phyloP scores from a whole-genome alignment of 1,139 yeast species.

The Scheffersomyces titani region DNA sequence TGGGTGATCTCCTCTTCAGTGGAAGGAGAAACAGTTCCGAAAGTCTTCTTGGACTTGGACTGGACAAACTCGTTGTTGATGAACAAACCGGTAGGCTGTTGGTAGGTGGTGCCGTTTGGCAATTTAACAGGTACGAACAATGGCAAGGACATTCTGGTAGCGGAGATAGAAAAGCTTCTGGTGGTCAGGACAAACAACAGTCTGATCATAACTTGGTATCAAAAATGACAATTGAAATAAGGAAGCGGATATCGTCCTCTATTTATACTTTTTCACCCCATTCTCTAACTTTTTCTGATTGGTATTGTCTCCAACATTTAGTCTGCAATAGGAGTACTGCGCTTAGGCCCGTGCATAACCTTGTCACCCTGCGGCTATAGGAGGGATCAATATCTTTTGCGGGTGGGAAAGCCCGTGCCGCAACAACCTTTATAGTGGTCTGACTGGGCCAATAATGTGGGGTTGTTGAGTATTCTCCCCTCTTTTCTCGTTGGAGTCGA shows the following conservation, averaged over 20 bases:
- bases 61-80: constrained; percentile 20
- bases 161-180: neutral
- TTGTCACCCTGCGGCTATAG: neutral
- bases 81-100: constrained; percentile 32
- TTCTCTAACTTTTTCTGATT: neutral
- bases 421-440: neutral
- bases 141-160: constrained; percentile 26
- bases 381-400: neutral
- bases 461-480: neutral
- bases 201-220: neutral
- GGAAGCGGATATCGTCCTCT: neutral
- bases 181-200: neutral
- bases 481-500: neutral
- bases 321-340: neutral
- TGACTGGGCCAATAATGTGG: neutral
- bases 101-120: constrained; percentile 56
- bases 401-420: neutral
- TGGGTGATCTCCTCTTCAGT: constrained; percentile 19
- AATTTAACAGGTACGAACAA: constrained; percentile 51
- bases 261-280: neutral
- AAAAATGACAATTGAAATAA: neutral
- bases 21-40: constrained; percentile 17
- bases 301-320: neutral
- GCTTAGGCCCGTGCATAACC: neutral
- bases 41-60: constrained; percentile 13